A percentile compares a stretch with the other conserved stretches of the same genome.
Conservation (phyloP, 169 alveolate genomes). For the Plasmodium malariae region DNA sequence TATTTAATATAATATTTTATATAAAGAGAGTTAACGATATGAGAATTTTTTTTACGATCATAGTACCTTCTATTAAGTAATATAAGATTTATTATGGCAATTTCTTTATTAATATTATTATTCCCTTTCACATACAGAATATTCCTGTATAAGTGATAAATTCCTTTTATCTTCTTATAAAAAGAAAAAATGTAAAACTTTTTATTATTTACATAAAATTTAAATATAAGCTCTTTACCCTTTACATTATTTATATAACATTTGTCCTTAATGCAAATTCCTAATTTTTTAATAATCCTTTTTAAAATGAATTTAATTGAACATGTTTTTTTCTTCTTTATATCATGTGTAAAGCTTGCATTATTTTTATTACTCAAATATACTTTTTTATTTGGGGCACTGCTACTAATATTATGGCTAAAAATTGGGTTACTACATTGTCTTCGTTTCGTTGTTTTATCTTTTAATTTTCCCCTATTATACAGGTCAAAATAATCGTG, state of each 20-base stretch:
- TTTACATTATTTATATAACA: conserved; percentile 40
- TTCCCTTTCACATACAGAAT: conserved; percentile 17
- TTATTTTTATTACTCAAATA: neutral
- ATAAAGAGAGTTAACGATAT: conserved; percentile 35
- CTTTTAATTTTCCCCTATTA: neutral
- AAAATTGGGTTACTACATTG: neutral
- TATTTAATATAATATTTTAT: conserved; percentile 52
- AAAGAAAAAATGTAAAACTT: conserved; percentile 28
- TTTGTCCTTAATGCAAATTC: conserved; percentile 20
- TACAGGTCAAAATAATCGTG: neutral
- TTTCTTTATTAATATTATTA: conserved; percentile 6
- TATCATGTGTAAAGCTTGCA: neutral
- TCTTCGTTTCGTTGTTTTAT: neutral
- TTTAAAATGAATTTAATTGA: conserved; percentile 11
- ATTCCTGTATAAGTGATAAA: conserved; percentile 41
- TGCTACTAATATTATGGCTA: neutral
- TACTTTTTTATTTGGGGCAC: no score
- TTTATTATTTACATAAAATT: conserved; percentile 42
- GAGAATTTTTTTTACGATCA: conserved; percentile 6
- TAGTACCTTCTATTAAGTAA: conserved; percentile 22
- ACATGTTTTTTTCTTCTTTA: conserved; percentile 4
- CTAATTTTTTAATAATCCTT: conserved; percentile 11
- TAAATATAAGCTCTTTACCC: conserved; percentile 39
- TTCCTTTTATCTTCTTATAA: conserved; percentile 67
- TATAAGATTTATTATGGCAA: conserved; percentile 57